Evolutionary conservation across 108 stramenopile genomes (phyloP).

Genomic region (Fistulifera solaris): DNA sequence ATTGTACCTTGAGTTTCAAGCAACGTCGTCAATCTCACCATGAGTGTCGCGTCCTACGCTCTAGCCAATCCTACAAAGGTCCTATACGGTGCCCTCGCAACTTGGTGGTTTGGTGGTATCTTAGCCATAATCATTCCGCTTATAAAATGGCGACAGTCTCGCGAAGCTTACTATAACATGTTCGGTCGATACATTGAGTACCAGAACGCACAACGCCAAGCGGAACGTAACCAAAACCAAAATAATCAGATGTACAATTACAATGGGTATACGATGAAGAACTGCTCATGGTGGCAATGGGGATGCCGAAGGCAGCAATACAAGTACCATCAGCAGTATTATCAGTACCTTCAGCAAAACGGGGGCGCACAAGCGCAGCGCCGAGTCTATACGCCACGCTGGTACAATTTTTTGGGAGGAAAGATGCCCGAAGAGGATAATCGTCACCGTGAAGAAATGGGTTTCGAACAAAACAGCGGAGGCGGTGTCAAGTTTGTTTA

Average conservation of each 20-base stretch:
- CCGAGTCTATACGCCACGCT: conserved; percentile 17
- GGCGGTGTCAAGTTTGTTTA: conserved; percentile 37
- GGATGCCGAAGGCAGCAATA: conserved; percentile 20
- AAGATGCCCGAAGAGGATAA: conserved; percentile 4
- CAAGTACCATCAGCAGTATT: conserved; percentile 16
- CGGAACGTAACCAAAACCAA: conserved; percentile 28
- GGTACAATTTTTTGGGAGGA: conserved; percentile 40
- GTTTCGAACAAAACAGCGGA: conserved; percentile 1
- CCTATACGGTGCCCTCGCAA: too few relatives aligned
- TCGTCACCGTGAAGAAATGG: conserved; percentile 27
- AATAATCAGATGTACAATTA: conserved; percentile 20
- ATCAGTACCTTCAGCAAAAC: conserved; percentile 10
- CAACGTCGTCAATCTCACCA: too few relatives aligned
- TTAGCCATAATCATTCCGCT: conserved; percentile 28
- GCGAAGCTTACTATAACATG: conserved; percentile 23
- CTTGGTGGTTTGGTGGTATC: conserved; percentile 8
- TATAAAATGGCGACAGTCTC: conserved; percentile 19
- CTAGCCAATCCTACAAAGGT: too few relatives aligned
- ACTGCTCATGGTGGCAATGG: conserved; percentile 35
- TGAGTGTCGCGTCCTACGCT: too few relatives aligned
- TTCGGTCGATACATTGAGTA: conserved; percentile 29
- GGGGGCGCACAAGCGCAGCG: conserved; percentile 12
- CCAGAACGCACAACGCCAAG: conserved; percentile 31
- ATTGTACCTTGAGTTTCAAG: too few relatives aligned
- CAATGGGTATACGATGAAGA: conserved; percentile 11